These are phyloP conservation scores for Rubroshorea leprosula DNA, from an alignment of 345 rosid species.

Conservation along the genomic window DNA sequence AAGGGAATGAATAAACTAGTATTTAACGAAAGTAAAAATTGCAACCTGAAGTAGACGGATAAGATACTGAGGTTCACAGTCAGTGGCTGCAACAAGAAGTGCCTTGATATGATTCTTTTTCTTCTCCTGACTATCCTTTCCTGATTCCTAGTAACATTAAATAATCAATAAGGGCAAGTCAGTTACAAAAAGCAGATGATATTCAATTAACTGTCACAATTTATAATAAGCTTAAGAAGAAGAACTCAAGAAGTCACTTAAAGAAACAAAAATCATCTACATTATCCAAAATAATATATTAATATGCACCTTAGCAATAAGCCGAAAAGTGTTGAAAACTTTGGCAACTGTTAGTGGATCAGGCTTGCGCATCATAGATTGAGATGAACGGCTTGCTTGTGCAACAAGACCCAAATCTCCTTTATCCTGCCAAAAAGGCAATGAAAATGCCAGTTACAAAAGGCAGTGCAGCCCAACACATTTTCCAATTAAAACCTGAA, in stretches of 20 bases:
- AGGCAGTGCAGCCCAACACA: too few species aligned
- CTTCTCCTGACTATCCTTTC: conserved; percentile 93
- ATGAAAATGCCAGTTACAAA: neutral
- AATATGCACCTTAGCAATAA: conserved; percentile 72
- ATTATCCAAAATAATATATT: neutral
- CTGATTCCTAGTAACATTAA: conserved; percentile 57
- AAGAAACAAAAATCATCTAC: too few species aligned
- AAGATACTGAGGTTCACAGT: conserved; percentile 88
- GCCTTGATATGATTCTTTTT: conserved; percentile 85
- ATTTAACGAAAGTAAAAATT: conserved; percentile 9
- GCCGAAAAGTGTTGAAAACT: conserved; percentile 69
- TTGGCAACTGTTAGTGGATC: conserved; percentile 64
- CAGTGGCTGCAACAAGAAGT: conserved; percentile 93
- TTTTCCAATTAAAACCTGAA: too few species aligned
- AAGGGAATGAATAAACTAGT: neutral
- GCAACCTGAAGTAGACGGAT: conserved; percentile 92
- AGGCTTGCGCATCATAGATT: conserved; percentile 86
- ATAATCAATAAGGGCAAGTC: too few species aligned
- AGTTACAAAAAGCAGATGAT: too few species aligned
- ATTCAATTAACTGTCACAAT: too few species aligned
- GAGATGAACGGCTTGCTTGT: conserved; percentile 86
- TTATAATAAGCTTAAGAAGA: too few species aligned
- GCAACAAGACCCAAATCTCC: conserved; percentile 98
- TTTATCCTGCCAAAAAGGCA: conserved; percentile 36
- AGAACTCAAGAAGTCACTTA: too few species aligned